Evolutionary conservation across 495 filamentous ascomycete genomes (phyloP), one percentile per base, ranked within the genome.

Genomic region (Talaromyces ruber): DNA sequence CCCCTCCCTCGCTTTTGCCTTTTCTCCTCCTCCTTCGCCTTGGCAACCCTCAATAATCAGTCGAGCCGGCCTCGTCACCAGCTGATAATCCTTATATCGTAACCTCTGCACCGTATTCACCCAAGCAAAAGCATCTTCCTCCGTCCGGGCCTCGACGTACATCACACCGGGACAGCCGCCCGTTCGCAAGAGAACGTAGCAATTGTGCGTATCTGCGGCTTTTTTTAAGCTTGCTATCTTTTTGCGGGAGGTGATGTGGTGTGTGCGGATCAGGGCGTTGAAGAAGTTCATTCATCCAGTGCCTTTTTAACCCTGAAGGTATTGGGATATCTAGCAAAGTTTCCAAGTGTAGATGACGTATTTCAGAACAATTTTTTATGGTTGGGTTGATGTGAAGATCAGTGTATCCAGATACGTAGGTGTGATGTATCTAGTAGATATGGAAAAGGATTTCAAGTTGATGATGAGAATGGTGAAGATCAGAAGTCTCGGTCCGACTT

Each of bases 181-280:
- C 56, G 79, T 86, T 29, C 88, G 81, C 2, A 91, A 77, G 12
- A 92, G 79, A 3, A 84, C 86, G 32, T 78, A 80, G 67, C 84
- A 81, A 62, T 78, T 69, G 64, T 80, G 72, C 14, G 78, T 71
- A 43, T 80, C 73, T 3, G 89, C 85, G 4, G 86, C 85, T 58
- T 84, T 82, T 66, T 82, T 84, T 22, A 92, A 76, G 12, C 80
- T 79, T 11, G 82, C 79, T 18, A 92, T 81, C 69, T 92, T 92
- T 62, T 89, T 90, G 53, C 88, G 88, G 9, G 88, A 91, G 26
- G 88, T 91, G 70, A 92, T 92, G 74, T 92, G 89, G 69, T 92
- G 89, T 4, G 88, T 92, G 43, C 86, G 81, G 37, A 92, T 90
- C 55, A 92, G 73, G 25, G 88, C 83, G 63, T 84, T 80, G 65